Evolutionary conservation across 345 rosid genomes (phyloP).

Genomic region (Syzygium jambos): DNA sequence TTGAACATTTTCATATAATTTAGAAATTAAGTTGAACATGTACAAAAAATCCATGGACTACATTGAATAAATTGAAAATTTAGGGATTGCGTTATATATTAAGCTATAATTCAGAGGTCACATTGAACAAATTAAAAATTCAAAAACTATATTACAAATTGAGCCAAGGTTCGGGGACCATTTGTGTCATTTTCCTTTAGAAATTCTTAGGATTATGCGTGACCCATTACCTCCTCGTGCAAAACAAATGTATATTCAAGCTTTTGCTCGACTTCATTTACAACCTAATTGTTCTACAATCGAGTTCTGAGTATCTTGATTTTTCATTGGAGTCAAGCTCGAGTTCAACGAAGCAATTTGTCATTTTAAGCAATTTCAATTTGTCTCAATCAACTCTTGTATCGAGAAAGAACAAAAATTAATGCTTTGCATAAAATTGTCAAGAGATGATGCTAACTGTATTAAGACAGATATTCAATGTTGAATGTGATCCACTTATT

Average conservation of each 20-base stretch:
- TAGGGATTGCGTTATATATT: too few species aligned
- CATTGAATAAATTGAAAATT: too few species aligned
- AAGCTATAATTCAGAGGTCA: too few species aligned
- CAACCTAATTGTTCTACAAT: neutral
- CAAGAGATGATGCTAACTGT: neutral
- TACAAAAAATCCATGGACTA: too few species aligned
- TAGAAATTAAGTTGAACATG: too few species aligned
- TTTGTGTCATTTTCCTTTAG: neutral
- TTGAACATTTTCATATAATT: too few species aligned
- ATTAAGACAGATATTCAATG: neutral
- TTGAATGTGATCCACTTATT: neutral
- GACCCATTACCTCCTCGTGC: neutral
- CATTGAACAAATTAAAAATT: too few species aligned
- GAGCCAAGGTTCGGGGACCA: too few species aligned
- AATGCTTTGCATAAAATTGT: neutral
- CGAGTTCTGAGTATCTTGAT: fast-evolving
- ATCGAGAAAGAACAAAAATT: neutral
- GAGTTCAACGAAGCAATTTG: neutral
- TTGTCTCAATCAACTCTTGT: neutral
- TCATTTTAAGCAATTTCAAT: neutral
- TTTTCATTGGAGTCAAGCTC: neutral
- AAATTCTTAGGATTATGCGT: neutral
- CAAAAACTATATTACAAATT: too few species aligned
- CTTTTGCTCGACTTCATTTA: neutral
- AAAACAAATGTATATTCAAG: neutral